Evolutionary conservation across 352 stramenopile species (phyloP).

Genomic region (Globisporangium barbulae): DNA sequence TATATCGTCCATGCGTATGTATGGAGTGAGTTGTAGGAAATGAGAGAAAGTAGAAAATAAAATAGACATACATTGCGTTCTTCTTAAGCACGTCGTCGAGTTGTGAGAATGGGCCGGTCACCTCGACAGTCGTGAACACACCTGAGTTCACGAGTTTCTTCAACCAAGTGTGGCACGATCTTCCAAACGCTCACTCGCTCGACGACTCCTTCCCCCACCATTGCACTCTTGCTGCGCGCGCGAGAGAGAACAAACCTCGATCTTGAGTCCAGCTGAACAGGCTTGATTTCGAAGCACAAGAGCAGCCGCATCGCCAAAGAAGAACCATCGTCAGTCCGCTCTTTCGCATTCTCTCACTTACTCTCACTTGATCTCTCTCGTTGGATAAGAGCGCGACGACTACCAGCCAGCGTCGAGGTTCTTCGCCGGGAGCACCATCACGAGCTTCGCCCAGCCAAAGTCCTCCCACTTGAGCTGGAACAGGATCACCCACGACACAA

Average conservation of each 20-base stretch:
- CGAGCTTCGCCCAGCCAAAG: slow-evolving; percentile 73
- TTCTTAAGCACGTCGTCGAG: background rate
- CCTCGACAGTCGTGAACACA: background rate
- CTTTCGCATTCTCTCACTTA: background rate
- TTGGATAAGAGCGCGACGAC: background rate
- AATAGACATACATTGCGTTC: slow-evolving; percentile 20
- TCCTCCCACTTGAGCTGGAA: slow-evolving; percentile 88
- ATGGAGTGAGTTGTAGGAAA: background rate
- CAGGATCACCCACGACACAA: slow-evolving; percentile 70
- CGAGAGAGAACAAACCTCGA: background rate
- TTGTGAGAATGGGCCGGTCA: no score
- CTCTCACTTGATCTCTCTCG: background rate
- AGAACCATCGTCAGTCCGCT: background rate
- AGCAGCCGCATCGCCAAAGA: no score
- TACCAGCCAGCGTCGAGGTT: slow-evolving; percentile 73
- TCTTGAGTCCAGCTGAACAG: background rate
- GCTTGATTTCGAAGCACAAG: no score
- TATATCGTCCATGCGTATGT: background rate
- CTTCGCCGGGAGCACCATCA: slow-evolving; percentile 69
- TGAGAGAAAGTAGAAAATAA: slow-evolving; percentile 3
- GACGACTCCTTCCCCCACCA: background rate
- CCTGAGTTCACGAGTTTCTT: background rate
- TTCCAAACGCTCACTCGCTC: background rate
- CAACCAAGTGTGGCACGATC: background rate
- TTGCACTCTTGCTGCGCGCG: background rate